A percentile compares a stretch with the other conserved stretches of the same genome.
Evolutionary conservation across 352 stramenopile genomes (phyloP).

Genomic region (Globisporangium abappressorium): DNA sequence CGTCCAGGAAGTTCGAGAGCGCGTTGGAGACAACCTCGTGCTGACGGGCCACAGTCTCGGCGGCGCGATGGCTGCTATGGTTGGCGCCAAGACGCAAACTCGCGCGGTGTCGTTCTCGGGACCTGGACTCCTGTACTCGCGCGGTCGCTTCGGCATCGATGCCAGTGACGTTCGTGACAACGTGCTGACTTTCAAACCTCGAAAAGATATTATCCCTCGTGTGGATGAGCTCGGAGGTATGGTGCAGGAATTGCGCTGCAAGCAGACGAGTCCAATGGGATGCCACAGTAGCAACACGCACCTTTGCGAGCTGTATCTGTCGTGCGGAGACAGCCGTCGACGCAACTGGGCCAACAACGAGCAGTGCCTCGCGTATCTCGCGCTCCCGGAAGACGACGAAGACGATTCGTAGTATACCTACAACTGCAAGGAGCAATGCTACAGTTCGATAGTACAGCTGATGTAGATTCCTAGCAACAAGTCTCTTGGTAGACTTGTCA

Average conservation of each 20-base stretch:
- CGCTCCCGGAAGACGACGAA: slow-evolving; percentile 19
- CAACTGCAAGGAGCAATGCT: background rate
- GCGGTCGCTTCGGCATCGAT: slow-evolving; percentile 64
- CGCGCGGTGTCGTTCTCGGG: slow-evolving; percentile 76
- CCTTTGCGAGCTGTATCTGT: slow-evolving; percentile 73
- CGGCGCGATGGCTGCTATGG: slow-evolving; percentile 72
- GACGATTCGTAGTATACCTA: slow-evolving; percentile 11
- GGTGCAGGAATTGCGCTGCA: slow-evolving; percentile 77
- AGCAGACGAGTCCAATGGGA: slow-evolving; percentile 55
- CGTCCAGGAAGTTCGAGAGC: slow-evolving; percentile 33
- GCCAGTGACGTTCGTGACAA: slow-evolving; percentile 67
- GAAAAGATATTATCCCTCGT: slow-evolving; percentile 75
- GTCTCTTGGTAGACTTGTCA: background rate
- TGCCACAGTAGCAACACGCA: slow-evolving; percentile 76
- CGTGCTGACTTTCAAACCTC: slow-evolving; percentile 76
- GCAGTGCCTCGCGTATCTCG: slow-evolving; percentile 54
- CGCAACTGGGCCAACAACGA: slow-evolving; percentile 64
- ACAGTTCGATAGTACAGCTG: background rate
- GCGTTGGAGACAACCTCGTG: slow-evolving; percentile 58
- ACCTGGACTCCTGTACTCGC: slow-evolving; percentile 66
- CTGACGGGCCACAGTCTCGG: slow-evolving; percentile 78
- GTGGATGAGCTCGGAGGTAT: slow-evolving; percentile 73
- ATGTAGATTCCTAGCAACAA: background rate
- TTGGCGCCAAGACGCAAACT: slow-evolving; percentile 69
- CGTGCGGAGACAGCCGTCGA: slow-evolving; percentile 54